Evolutionary conservation across 768 basidiomycete genomes (phyloP).

Genomic region (Galerina marginata): DNA sequence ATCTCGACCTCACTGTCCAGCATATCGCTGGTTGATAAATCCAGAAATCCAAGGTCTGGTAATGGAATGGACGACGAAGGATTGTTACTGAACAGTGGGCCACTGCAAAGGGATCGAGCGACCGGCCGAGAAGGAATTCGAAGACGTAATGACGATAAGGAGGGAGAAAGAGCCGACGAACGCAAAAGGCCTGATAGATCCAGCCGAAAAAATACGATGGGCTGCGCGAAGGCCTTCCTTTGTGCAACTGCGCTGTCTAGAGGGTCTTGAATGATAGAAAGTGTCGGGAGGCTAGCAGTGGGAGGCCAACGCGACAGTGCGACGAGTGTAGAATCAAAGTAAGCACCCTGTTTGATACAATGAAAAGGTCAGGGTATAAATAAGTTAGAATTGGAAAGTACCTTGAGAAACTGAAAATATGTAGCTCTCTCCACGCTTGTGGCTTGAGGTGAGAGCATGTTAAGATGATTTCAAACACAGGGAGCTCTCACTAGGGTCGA

Average conservation of each 20-base stretch:
- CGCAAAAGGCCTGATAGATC: constrained; percentile 52
- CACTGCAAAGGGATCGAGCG: constrained; percentile 43
- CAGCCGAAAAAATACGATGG: constrained; percentile 83
- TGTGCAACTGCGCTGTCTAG: constrained; percentile 42
- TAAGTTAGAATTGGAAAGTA: constrained; percentile 23
- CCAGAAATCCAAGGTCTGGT: constrained; percentile 65
- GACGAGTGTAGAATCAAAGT: constrained; percentile 77
- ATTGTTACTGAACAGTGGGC: constrained; percentile 2
- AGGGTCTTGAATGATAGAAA: constrained; percentile 75
- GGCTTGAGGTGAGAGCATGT: not conserved
- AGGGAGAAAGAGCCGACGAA: constrained; percentile 51
- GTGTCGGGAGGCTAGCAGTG: constrained; percentile 36
- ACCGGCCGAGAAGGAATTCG: constrained; percentile 75
- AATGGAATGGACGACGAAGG: constrained; percentile 24
- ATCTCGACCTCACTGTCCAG: constrained; percentile 57
- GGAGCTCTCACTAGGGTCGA: constrained; percentile 75
- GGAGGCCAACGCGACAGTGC: constrained; percentile 70
- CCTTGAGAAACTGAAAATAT: constrained; percentile 85
- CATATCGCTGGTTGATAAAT: constrained; percentile 75
- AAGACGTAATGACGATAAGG: constrained; percentile 64
- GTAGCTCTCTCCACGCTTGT: constrained; percentile 71
- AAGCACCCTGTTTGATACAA: constrained; percentile 60
- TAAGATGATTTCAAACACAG: constrained; percentile 4
- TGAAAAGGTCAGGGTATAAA: not conserved
- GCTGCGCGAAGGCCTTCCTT: constrained; percentile 71